These are phyloP conservation scores for Chamaecyparis obtusa DNA, from an alignment of 75 land plant genomes.

Conservation along the genomic window DNA sequence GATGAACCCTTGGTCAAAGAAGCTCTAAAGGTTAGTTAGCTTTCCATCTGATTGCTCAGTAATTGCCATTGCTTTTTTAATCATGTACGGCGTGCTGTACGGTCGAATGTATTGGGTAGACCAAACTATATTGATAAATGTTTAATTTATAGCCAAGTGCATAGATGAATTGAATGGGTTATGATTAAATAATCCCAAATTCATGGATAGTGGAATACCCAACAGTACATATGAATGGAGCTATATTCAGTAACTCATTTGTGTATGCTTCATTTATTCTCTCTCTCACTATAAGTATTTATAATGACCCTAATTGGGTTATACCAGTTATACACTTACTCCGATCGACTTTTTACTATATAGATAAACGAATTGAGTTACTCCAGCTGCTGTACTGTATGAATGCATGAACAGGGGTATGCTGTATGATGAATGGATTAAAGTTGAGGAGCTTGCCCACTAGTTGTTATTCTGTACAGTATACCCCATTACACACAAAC, in stretches of 20 bases:
- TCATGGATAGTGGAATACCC: background rate
- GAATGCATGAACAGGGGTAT: background rate
- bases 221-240: background rate
- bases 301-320: background rate
- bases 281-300: no score
- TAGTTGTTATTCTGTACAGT: background rate
- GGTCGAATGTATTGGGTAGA: background rate
- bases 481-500: background rate
- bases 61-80: background rate
- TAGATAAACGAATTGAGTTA: background rate
- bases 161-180: no score
- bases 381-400: background rate
- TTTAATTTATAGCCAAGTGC: background rate
- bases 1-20: slow-evolving; percentile 64
- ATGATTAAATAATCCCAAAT: no score
- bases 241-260: background rate
- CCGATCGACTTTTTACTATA: background rate
- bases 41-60: background rate
- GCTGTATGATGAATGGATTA: background rate
- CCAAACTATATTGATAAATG: background rate
- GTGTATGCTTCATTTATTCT: background rate
- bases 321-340: background rate
- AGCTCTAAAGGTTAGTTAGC: slow-evolving; percentile 47
- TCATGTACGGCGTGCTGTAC: background rate
- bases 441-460: background rate